Evolutionary conservation across 306 rosid genomes (phyloP).

Genomic region (Quercus engelmannii): DNA sequence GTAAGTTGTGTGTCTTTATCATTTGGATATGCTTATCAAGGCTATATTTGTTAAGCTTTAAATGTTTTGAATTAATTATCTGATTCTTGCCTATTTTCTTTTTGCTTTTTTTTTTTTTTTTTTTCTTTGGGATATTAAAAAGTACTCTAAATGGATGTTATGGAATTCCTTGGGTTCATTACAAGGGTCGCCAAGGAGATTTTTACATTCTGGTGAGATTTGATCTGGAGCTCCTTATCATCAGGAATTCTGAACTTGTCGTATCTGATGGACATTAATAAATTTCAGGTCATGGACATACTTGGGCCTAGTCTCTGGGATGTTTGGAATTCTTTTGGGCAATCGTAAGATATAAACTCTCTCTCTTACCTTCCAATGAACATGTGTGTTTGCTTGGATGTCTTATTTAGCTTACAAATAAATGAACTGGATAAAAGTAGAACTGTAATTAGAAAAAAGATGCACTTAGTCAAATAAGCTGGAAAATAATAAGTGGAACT

Average conservation of each 20-base stretch:
- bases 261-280: conserved; percentile 29
- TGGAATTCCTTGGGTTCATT: conserved; percentile 89
- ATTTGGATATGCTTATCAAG: neutral
- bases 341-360: conserved; percentile 53
- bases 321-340: conserved; percentile 84
- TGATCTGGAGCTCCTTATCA: conserved; percentile 23
- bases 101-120: conserved; percentile 8
- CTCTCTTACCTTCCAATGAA: conserved; percentile 9
- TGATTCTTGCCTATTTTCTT: conserved; percentile 22
- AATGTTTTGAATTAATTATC: conserved; percentile 9
- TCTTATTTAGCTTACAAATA: too few species aligned
- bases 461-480: too few species aligned
- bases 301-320: conserved; percentile 99
- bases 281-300: conserved; percentile 89
- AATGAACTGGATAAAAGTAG: too few species aligned
- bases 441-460: too few species aligned
- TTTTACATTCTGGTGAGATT: conserved; percentile 86
- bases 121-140: conserved; percentile 8
- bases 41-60: neutral
- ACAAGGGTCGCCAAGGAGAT: conserved; percentile 95
- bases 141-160: conserved; percentile 87
- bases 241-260: conserved; percentile 9
- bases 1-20: conserved; percentile 35
- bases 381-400: neutral
- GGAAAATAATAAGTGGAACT: too few species aligned